Evolutionary conservation across 139 green algal species (phyloP), one percentile per base, ranked within the genome.

Genomic region (Chlamydomonas applanata): DNA sequence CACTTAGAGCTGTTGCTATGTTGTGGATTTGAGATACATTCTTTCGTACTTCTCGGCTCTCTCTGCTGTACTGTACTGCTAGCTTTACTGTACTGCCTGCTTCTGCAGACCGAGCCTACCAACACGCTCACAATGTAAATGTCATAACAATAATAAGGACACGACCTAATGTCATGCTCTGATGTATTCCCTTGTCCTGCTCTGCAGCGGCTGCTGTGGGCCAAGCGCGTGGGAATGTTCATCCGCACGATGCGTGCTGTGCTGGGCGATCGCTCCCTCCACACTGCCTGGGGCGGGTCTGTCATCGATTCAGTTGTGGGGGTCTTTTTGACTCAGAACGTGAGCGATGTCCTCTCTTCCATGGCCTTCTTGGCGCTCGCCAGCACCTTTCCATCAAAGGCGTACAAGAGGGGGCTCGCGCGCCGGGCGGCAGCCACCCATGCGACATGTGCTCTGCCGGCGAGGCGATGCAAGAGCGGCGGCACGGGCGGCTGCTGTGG

Each of bases 251-350:
- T 85, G 36, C 75, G 80, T n/a, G 54, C 29, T 1, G 79, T 74
- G 35, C 67, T 79, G 49, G 69, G 79, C 22, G 71, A 83, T 63
- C 35, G 74, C 5, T 66, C 40, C 1, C 27, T 81, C 30, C 14
- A 45, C 0, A 57, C 22, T 33, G 74, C 52, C 63, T 97, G 92
- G 92, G 85, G 86, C 4, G 89, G 89, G 53, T 91, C 80, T 1
- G 84, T 96, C 57, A 62, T 97, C 44, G 92, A 97, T 76, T 89
- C 77, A 7, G 84, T 97, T 25, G 82, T 96, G 27, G 93, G 93
- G 11, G 86, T 86, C 1, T 95, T 94, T 66, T 78, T 96, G 25
- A 97, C 93, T 0, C 79, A 96, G 74, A 94, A 94, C 35, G 90
- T 92, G 2, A 86, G 79, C 20, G 93, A 97, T 76, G 87, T 91